Base-by-base conservation (phyloP, 2,329 filamentous ascomycete genomes). In the Lasiodiplodia sp. region DNA sequence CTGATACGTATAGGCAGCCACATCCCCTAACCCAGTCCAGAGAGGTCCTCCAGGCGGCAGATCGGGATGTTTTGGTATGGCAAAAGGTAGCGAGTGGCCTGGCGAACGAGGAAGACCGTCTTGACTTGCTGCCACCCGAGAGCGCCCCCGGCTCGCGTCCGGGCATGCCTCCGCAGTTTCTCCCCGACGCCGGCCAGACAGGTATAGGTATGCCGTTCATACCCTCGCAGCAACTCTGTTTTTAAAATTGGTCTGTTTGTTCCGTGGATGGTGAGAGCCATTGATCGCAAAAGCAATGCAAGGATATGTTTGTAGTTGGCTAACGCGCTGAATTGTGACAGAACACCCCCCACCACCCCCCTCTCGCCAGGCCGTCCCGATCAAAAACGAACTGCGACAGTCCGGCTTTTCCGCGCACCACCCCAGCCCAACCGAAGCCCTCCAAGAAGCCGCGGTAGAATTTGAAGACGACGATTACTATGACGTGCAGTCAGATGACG, bases 401-500 rank as follows among this genome's bases (percentile, higher is more conserved):
- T 53, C 62, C 31, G 68, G 60, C 52, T 69, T 56, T 51, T 70
- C 69, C 23, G 67, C 55, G 14, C 57, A 44, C 37, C 68, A 70
- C 49, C 58, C 71, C 16, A 71, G 69, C 51, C 71, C 76, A 7
- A 76, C 73, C 5, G 70, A 77, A 31, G 44, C 79, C 23, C 73
- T 82, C 12, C 75, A 74, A 28, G 73, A 76, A 34, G 80, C 79
- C 12, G 80, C 80, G 2, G 75, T 85, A 18, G 83, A 85, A 72
- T 76, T 76, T 31, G 79, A 81, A 60, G 83, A 85, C 68, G 82
- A 85, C 62, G 82, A 85, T 64, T 85, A 85, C 70, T 85, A 79
- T 72, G 83, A 85, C 69, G 79, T 85, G 18, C 73, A 82, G 0
- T 82, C 82, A 0, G 83, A 85, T 65, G 83, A 85, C 69, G 83